Conservation (phyloP, 148 eudicot genomes). For the Chenopodium formosanum region DNA sequence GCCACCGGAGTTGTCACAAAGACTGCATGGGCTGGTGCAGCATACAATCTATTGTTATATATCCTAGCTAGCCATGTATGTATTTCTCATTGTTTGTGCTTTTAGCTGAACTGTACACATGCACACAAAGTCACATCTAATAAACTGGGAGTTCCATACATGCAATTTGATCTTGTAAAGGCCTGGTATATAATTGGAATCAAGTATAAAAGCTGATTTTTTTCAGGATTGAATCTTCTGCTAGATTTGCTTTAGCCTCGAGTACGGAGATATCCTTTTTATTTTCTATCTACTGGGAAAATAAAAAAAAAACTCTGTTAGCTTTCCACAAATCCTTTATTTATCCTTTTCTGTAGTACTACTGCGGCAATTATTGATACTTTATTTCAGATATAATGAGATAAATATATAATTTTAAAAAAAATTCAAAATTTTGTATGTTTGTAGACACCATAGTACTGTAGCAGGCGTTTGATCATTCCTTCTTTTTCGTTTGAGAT, state of each 20-base stretch:
- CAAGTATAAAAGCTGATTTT: too few species aligned
- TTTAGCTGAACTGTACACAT: not conserved
- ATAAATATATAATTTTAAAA: too few species aligned
- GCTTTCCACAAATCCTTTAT: not conserved
- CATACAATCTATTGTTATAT: constrained; percentile 81
- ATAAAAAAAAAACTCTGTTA: too few species aligned
- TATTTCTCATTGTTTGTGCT: constrained; percentile 19
- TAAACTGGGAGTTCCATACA: not conserved
- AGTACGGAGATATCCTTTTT: not conserved
- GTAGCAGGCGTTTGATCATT: too few species aligned
- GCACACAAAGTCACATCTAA: not conserved
- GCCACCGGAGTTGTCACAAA: constrained; percentile 96
- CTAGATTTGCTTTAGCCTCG: not conserved
- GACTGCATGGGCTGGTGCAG: constrained; percentile 99
- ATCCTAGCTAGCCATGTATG: constrained; percentile 98
- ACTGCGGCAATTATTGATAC: too few species aligned
- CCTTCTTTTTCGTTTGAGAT: too few species aligned
- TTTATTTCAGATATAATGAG: too few species aligned
- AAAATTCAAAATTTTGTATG: too few species aligned
- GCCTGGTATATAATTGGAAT: not conserved
- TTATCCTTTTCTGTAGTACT: not conserved
- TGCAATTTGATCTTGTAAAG: not conserved
- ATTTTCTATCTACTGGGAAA: too few species aligned
- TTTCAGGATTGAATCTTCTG: not conserved
- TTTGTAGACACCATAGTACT: too few species aligned